A percentile compares a stretch with the other conserved stretches of the same genome.
Evolutionary conservation across 208 protist species (phyloP).

Genomic region (Wallacemonas sp.): DNA sequence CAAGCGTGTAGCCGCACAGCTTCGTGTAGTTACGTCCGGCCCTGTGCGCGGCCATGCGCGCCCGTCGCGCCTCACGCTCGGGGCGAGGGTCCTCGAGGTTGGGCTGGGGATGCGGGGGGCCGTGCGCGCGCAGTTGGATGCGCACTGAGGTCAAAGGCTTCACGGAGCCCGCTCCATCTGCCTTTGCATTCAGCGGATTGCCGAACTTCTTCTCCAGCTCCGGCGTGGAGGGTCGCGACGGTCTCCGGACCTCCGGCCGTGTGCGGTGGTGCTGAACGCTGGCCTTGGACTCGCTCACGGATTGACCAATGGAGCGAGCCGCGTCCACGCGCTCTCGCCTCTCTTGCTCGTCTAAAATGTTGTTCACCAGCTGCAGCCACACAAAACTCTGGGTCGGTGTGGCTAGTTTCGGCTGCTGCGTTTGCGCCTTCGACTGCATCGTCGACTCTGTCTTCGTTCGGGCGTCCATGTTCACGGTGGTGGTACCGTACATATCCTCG

Average conservation of each 20-base stretch:
- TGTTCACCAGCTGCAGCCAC: neutral
- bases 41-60: neutral
- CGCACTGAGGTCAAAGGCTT: neutral
- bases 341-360: conserved; percentile 6
- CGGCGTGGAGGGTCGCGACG: neutral
- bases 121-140: neutral
- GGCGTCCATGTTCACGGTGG: too few relatives aligned
- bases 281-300: neutral
- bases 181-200: neutral
- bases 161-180: neutral
- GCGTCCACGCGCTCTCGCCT: neutral
- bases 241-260: neutral
- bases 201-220: neutral
- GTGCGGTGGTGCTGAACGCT: neutral
- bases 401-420: neutral
- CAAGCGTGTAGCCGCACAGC: conserved; percentile 1
- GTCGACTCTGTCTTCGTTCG: neutral
- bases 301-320: neutral
- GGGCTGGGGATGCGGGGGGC: conserved; percentile 10
- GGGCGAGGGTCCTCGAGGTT: conserved; percentile 1
- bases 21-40: neutral
- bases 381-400: neutral
- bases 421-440: too few relatives aligned
- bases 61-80: neutral
- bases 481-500: neutral